Percentiles rank a stretch among this genome's conserved stretches.
Evolutionary conservation across 2,329 filamentous ascomycete species (phyloP).

Genomic region (Ceratocystis destructans): DNA sequence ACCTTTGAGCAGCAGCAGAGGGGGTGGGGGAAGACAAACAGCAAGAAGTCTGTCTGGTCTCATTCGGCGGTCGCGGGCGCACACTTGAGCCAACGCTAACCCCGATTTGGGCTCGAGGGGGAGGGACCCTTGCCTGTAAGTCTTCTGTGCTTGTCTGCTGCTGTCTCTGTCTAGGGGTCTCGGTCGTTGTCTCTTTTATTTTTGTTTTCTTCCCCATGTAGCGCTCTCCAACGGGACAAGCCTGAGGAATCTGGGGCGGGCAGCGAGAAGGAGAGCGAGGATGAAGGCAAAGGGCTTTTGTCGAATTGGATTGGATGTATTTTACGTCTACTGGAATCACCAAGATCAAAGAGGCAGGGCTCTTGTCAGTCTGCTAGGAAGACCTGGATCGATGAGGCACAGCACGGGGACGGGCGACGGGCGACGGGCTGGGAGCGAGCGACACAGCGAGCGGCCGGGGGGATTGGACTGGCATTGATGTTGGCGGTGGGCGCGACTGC

Average conservation of each 20-base stretch:
- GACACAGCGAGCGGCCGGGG: no score
- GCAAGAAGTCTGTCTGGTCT: background rate
- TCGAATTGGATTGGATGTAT: no score
- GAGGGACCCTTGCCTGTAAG: background rate
- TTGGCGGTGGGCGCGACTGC: no score
- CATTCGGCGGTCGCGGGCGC: constrained; percentile 12
- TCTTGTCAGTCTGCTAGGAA: no score
- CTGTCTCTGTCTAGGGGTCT: background rate
- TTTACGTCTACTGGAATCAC: no score
- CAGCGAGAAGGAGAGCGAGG: background rate
- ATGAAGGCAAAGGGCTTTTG: background rate
- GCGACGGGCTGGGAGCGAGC: no score
- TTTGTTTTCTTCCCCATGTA: background rate
- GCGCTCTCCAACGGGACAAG: background rate
- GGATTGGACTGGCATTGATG: no score
- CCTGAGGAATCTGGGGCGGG: background rate
- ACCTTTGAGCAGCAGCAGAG: background rate
- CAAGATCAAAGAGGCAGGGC: no score
- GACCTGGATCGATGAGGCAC: no score
- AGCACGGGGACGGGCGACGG: no score
- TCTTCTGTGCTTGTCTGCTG: background rate
- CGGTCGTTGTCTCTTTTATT: constrained; percentile 3
- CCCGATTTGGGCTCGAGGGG: background rate
- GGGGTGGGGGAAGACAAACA: background rate
- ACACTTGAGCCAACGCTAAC: constrained; percentile 13